Evolutionary conservation across 202 grass and related monocot species (phyloP).

Genomic region (Digitaria exilis): DNA sequence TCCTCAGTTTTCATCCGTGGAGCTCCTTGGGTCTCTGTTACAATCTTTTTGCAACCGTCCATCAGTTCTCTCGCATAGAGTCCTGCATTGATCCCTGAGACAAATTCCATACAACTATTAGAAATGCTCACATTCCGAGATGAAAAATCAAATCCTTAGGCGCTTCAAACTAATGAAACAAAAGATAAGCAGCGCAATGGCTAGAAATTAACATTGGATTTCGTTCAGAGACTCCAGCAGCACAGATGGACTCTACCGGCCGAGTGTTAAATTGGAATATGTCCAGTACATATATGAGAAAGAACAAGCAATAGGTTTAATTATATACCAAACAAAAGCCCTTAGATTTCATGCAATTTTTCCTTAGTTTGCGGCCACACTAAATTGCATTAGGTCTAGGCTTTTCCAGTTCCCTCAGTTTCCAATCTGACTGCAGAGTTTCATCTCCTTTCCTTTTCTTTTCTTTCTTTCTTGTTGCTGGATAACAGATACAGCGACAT

Average conservation of each 20-base stretch:
- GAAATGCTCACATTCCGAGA: neutral
- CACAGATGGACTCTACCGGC: neutral
- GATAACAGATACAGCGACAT: neutral
- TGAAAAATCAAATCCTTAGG: neutral
- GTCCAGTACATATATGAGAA: neutral
- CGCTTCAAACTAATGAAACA: neutral
- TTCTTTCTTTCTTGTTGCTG: neutral
- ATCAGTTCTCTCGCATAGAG: constrained; percentile 86
- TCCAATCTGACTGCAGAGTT: neutral
- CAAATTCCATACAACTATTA: neutral
- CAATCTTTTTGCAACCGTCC: constrained; percentile 69
- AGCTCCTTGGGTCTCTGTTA: constrained; percentile 51
- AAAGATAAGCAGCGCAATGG: constrained; percentile 1
- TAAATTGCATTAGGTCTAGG: neutral
- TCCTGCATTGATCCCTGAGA: constrained; percentile 86
- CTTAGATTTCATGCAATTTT: neutral
- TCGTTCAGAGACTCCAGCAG: neutral
- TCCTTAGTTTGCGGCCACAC: neutral
- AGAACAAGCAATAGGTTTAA: neutral
- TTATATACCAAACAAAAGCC: neutral
- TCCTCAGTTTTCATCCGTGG: constrained; percentile 57
- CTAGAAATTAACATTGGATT: neutral
- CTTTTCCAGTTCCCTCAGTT: neutral
- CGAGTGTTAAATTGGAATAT: neutral
- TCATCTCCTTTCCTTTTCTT: neutral